These are phyloP conservation scores for Coemansia sp. DNA, from an alignment of 192 early-diverging fungal genomes.

Conservation along the genomic window DNA sequence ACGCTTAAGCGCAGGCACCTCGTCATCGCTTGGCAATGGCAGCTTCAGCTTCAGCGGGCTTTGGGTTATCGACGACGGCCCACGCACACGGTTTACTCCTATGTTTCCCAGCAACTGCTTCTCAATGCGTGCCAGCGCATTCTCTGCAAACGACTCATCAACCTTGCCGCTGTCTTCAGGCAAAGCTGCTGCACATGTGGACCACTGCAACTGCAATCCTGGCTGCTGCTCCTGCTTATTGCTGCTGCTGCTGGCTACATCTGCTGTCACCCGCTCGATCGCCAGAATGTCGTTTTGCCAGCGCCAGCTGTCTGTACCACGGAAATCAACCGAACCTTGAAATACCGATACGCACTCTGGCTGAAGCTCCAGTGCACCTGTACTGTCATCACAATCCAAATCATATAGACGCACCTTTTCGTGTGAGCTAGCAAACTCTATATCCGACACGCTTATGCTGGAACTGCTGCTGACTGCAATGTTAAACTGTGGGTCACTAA, in stretches of 20 bases:
- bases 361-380: conserved; percentile 8
- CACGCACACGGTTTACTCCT: conserved; percentile 16
- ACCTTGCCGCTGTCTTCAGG: neutral
- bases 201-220: conserved; percentile 21
- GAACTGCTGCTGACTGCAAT: neutral
- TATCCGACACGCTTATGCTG: neutral
- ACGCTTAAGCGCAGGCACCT: conserved; percentile 9
- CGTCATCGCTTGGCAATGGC: neutral
- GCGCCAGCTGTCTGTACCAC: neutral
- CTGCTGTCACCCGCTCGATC: conserved; percentile 5
- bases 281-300: neutral
- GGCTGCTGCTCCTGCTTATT: neutral
- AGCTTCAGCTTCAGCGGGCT: conserved; percentile 2
- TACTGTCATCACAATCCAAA: neutral
- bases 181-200: conserved; percentile 16
- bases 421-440: neutral
- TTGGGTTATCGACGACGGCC: conserved; percentile 2
- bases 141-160: neutral
- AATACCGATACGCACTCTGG: conserved; percentile 14
- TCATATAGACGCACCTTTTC: neutral
- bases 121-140: conserved; percentile 26
- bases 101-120: conserved; percentile 23
- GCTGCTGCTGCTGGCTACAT: conserved; percentile 4
- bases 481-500: conserved; percentile 17
- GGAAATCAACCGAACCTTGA: conserved; percentile 12